A percentile compares a stretch with the other conserved stretches of the same genome.
Evolutionary conservation across 2,329 filamentous ascomycete genomes (phyloP).

Genomic region (Colletotrichum simmondsii): DNA sequence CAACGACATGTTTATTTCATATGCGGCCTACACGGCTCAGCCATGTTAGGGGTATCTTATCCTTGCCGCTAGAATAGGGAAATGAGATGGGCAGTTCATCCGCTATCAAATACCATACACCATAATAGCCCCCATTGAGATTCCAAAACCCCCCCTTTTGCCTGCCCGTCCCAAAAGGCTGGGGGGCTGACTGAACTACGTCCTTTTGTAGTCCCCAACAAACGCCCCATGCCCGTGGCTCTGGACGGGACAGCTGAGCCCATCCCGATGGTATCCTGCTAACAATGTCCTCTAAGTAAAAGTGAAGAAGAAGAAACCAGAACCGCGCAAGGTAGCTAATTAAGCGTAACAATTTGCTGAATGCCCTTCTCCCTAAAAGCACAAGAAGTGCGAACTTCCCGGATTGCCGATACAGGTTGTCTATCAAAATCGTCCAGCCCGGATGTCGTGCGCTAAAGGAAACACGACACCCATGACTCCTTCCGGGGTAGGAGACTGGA

Average conservation of each 20-base stretch:
- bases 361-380: slow-evolving; percentile 24
- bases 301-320: slow-evolving; percentile 9
- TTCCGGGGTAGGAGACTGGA: slow-evolving; percentile 42
- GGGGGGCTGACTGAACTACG: background rate
- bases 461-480: slow-evolving; percentile 4
- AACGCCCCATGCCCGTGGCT: background rate
- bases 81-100: slow-evolving; percentile 8
- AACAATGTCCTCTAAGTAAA: slow-evolving; percentile 15
- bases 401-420: slow-evolving; percentile 30
- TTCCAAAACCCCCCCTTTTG: background rate
- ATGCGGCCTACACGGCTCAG: slow-evolving; percentile 27
- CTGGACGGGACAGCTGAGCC: background rate
- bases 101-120: slow-evolving; percentile 13
- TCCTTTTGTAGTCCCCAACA: background rate
- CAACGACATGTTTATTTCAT: slow-evolving; percentile 21
- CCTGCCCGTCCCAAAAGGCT: background rate
- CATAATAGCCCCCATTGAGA: background rate
- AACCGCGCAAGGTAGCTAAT: background rate
- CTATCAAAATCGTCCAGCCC: slow-evolving; percentile 27
- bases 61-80: background rate
- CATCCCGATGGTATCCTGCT: slow-evolving; percentile 9
- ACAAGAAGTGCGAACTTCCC: slow-evolving; percentile 34
- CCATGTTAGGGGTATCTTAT: slow-evolving; percentile 33
- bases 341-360: slow-evolving; percentile 19
- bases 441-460: slow-evolving; percentile 6